Percentiles rank a stretch among this genome's conserved stretches.
These are phyloP conservation scores for Ormosia emarginata DNA, from an alignment of 306 rosid genomes.

Conservation along the genomic window DNA sequence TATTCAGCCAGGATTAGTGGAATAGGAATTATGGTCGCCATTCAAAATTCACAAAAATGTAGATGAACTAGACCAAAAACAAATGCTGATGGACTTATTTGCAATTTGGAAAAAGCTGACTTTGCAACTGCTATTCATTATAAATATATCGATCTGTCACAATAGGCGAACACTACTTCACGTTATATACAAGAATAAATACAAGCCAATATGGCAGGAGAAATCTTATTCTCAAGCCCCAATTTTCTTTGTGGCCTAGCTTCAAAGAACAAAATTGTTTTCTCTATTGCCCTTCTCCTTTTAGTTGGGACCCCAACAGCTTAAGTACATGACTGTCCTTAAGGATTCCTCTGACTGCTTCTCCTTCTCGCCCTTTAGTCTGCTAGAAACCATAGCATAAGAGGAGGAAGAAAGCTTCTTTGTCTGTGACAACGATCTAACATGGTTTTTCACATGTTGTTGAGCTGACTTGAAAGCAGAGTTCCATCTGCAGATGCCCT, in stretches of 20 bases:
- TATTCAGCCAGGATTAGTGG: not conserved
- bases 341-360: slow-evolving; percentile 60
- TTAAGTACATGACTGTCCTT: slow-evolving; percentile 57
- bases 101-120: not conserved
- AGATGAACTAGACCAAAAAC: not conserved
- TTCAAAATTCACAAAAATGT: not conserved
- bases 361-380: slow-evolving; percentile 24
- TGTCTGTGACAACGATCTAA: slow-evolving; percentile 36
- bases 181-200: not conserved
- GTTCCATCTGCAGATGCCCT: slow-evolving; percentile 62
- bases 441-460: slow-evolving; percentile 31
- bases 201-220: not conserved
- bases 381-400: slow-evolving; percentile 28
- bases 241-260: not conserved
- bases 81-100: not conserved
- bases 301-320: slow-evolving; percentile 41
- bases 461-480: slow-evolving; percentile 29
- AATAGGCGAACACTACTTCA: not conserved
- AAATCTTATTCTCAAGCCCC: not conserved
- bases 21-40: not conserved
- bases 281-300: not conserved
- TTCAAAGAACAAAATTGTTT: not conserved
- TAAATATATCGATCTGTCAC: too few species aligned
- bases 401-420: slow-evolving; percentile 35
- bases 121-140: not conserved